These are phyloP conservation scores for Suillus clintonianus DNA, from an alignment of 768 basidiomycete genomes.

Conservation along the genomic window DNA sequence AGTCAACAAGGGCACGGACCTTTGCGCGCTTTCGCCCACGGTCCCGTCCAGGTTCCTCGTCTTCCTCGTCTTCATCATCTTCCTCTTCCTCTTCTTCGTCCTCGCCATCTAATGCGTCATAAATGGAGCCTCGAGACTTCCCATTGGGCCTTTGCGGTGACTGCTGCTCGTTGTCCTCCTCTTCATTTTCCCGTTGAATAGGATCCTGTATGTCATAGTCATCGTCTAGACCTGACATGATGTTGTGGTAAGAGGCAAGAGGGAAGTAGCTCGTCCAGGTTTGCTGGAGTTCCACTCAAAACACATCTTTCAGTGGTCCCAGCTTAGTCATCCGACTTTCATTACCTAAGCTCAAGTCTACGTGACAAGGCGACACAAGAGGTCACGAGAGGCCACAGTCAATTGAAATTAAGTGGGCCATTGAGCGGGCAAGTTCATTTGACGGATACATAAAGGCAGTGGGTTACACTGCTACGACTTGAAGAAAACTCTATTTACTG, in stretches of 20 bases:
- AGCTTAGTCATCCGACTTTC: neutral
- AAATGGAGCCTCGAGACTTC: slow-evolving; percentile 33
- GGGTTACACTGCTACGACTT: neutral
- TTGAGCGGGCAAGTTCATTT: neutral
- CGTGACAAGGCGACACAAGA: neutral
- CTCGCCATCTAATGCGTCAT: slow-evolving; percentile 39
- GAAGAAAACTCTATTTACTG: neutral
- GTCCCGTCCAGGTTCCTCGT: slow-evolving; percentile 52
- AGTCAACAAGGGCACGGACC: slow-evolving; percentile 36
- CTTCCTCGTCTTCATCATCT: slow-evolving; percentile 58
- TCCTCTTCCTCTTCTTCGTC: slow-evolving; percentile 49
- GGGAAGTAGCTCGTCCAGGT: neutral
- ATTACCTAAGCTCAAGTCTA: neutral
- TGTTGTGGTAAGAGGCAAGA: neutral
- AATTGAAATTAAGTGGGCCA: neutral
- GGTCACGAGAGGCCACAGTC: neutral
- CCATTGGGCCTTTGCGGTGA: slow-evolving; percentile 18
- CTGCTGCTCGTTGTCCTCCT: slow-evolving; percentile 40
- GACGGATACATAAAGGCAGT: neutral
- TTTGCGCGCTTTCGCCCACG: slow-evolving; percentile 62
- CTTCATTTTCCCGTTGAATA: slow-evolving; percentile 36
- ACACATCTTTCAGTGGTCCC: neutral
- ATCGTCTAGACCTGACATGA: slow-evolving; percentile 47
- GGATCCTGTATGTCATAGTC: slow-evolving; percentile 33
- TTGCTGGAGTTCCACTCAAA: neutral